Percentiles rank a stretch among this genome's conserved stretches.
Evolutionary conservation across 257 asterid genomes (phyloP).

Genomic region (Leonotis leonurus): DNA sequence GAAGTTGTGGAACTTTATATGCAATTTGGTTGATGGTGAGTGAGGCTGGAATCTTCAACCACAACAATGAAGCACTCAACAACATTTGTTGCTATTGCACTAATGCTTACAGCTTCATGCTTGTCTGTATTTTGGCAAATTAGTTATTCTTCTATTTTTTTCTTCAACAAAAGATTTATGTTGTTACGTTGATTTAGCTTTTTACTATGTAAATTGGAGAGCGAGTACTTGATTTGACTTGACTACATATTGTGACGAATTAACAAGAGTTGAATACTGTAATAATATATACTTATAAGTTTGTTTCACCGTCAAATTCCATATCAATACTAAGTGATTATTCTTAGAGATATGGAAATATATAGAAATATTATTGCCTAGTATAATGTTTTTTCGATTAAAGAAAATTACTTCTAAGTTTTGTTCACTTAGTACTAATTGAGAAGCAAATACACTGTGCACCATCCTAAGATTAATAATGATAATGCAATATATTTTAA

Average conservation of each 20-base stretch:
- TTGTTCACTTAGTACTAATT: background rate
- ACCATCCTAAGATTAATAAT: background rate
- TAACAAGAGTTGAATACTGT: background rate
- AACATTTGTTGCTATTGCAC: background rate
- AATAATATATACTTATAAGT: background rate
- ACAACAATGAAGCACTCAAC: background rate
- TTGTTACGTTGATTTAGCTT: background rate
- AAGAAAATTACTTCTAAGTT: background rate
- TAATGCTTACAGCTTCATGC: background rate
- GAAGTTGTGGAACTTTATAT: background rate
- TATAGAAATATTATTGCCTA: background rate
- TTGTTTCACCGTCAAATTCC: background rate
- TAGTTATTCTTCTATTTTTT: background rate
- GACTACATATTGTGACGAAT: background rate
- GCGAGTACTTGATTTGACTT: background rate
- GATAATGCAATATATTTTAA: background rate
- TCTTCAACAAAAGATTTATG: background rate
- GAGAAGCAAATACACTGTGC: background rate
- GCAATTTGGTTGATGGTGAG: background rate
- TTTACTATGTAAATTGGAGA: background rate
- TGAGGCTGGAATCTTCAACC: slow-evolving; percentile 4
- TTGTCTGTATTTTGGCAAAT: background rate
- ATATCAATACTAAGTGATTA: background rate
- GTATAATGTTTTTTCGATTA: background rate
- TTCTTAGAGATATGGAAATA: background rate